Conservation (phyloP, 164 flowering plant genomes). For the Stephania cephalantha region DNA sequence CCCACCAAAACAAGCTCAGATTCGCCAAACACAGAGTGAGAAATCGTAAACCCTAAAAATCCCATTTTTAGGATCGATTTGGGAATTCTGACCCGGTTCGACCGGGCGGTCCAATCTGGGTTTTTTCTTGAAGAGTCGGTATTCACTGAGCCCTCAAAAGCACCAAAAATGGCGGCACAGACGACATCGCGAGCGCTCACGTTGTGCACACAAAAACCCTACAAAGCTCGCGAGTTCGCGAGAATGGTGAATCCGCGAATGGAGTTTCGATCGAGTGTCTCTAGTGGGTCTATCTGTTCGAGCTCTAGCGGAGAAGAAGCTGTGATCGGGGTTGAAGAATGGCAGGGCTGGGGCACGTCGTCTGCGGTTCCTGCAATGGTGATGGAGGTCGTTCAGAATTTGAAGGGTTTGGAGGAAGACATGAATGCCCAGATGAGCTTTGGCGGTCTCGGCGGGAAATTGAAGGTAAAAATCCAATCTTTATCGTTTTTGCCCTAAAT, state of each 20-base stretch:
- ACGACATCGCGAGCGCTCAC: background rate
- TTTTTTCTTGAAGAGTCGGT: background rate
- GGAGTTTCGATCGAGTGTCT: background rate
- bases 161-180: background rate
- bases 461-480: constrained; percentile 37
- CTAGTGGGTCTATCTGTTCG: background rate
- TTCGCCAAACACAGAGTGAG: no score
- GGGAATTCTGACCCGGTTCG: background rate
- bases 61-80: no score
- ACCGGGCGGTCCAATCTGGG: background rate
- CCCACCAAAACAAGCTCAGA: no score
- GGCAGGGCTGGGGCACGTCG: constrained; percentile 80
- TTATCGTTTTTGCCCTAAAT: background rate
- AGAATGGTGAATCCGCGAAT: constrained; percentile 5
- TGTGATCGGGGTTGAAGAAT: constrained; percentile 40
- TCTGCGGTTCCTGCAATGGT: constrained; percentile 68
- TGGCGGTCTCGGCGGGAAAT: constrained; percentile 74
- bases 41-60: no score
- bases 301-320: constrained; percentile 2
- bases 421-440: constrained; percentile 56
- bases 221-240: background rate
- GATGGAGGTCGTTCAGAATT: constrained; percentile 39
- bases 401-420: constrained; percentile 60
- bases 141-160: background rate
- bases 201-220: background rate